Conservation (phyloP, 352 stramenopile genomes). For the Globisporangium apiculatum region DNA sequence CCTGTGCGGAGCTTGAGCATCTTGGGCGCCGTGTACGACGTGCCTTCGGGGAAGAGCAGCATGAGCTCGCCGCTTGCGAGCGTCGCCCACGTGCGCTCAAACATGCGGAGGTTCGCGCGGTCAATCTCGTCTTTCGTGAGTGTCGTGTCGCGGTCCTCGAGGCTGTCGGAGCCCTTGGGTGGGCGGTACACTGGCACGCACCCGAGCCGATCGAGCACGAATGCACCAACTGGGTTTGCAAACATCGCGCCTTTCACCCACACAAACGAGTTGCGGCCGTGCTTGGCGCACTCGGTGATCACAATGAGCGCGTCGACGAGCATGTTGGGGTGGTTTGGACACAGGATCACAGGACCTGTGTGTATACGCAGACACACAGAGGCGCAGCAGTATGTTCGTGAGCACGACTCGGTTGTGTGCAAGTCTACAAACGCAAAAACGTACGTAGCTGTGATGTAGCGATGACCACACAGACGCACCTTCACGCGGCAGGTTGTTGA, state of each 20-base stretch:
- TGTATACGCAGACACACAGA: constrained; percentile 18
- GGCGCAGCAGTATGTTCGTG: constrained; percentile 61
- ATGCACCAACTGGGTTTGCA: constrained; percentile 33
- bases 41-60: constrained; percentile 75
- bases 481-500: constrained; percentile 77
- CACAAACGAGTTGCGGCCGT: constrained; percentile 53
- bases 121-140: constrained; percentile 59
- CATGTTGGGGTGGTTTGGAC: constrained; percentile 80
- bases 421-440: not conserved
- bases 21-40: constrained; percentile 72
- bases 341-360: constrained; percentile 63
- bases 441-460: not conserved
- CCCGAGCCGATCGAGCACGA: constrained; percentile 41
- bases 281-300: constrained; percentile 52
- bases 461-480: constrained; percentile 11
- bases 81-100: constrained; percentile 63
- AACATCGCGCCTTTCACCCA: constrained; percentile 80
- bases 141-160: constrained; percentile 61
- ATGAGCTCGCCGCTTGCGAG: constrained; percentile 58
- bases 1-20: constrained; percentile 71
- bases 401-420: too few species aligned
- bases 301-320: constrained; percentile 72
- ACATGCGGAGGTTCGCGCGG: constrained; percentile 57
- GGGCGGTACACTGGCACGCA: constrained; percentile 66
- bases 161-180: constrained; percentile 24